These are phyloP conservation scores for Myxozyma neotropica DNA, from an alignment of 805 yeast genomes.

Conservation along the genomic window DNA sequence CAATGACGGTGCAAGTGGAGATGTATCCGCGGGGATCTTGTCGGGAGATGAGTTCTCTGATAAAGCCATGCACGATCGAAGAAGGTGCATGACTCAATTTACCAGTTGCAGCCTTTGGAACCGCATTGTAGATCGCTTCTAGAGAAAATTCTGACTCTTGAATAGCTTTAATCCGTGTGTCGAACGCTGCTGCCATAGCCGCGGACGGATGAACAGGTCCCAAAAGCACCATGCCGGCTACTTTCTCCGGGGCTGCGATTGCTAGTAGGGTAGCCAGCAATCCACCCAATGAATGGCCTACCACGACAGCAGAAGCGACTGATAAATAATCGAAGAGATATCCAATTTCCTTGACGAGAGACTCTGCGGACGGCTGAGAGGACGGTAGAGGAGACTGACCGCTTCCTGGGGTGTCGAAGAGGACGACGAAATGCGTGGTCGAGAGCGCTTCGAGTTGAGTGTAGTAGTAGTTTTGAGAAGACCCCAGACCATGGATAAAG, in stretches of 20 bases:
- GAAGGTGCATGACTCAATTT: neutral
- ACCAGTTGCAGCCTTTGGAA: slow-evolving; percentile 8
- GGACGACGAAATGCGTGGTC: neutral
- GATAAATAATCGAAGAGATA: neutral
- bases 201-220: slow-evolving; percentile 13
- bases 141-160: neutral
- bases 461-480: slow-evolving; percentile 18
- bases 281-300: slow-evolving; percentile 17
- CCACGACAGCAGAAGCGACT: slow-evolving; percentile 7
- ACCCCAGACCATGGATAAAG: slow-evolving; percentile 15
- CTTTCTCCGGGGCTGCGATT: neutral
- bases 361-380: neutral
- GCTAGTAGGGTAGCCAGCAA: slow-evolving; percentile 3
- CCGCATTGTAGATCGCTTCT: slow-evolving; percentile 8
- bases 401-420: slow-evolving; percentile 15
- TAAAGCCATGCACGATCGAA: slow-evolving; percentile 8
- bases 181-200: neutral
- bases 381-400: slow-evolving; percentile 10
- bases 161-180: slow-evolving; percentile 1
- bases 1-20: slow-evolving; percentile 13
- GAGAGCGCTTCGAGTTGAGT: slow-evolving; percentile 8
- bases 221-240: slow-evolving; percentile 6
- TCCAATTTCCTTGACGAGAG: neutral
- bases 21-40: slow-evolving; percentile 7
- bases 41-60: slow-evolving; percentile 13